These are phyloP conservation scores for Diaporthe velutina DNA, from an alignment of 2,329 filamentous ascomycete species.

Conservation along the genomic window DNA sequence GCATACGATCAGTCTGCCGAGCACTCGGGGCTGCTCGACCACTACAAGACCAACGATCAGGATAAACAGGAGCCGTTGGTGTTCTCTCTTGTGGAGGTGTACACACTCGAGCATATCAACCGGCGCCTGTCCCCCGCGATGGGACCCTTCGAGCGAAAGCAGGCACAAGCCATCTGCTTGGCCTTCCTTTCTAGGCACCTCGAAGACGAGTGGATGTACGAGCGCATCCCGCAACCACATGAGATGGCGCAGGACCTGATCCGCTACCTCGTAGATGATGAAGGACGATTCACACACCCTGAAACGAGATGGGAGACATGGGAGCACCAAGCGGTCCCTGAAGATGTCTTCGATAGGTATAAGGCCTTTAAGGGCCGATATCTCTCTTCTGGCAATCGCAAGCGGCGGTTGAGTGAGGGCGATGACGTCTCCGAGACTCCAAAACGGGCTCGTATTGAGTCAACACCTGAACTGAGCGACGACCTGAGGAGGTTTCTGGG, in stretches of 20 bases:
- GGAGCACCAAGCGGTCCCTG: constrained; percentile 61
- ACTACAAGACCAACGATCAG: constrained; percentile 38
- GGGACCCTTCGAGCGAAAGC: constrained; percentile 61
- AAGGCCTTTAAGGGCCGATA: constrained; percentile 53
- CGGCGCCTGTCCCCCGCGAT: constrained; percentile 56
- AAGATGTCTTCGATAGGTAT: constrained; percentile 62
- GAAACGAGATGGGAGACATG: constrained; percentile 48
- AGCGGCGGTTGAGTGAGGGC: constrained; percentile 61
- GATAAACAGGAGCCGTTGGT: constrained; percentile 54
- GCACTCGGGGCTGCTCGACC: constrained; percentile 50
- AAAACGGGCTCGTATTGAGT: constrained; percentile 49
- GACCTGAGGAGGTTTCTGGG: constrained; percentile 48
- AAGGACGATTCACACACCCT: constrained; percentile 32
- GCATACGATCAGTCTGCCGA: constrained; percentile 66
- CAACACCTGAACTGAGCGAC: constrained; percentile 47
- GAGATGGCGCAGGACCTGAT: constrained; percentile 61
- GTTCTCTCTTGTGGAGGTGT: constrained; percentile 62
- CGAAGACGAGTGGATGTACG: constrained; percentile 43
- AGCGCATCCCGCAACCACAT: constrained; percentile 54
- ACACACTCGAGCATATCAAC: constrained; percentile 69
- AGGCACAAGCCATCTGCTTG: constrained; percentile 49
- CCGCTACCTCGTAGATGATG: constrained; percentile 37
- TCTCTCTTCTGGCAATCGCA: constrained; percentile 49
- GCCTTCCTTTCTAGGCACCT: constrained; percentile 49
- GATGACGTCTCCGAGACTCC: constrained; percentile 45